Evolutionary conservation across 169 alveolate species (phyloP).

Genomic region (Cryptosporidium sp.): DNA sequence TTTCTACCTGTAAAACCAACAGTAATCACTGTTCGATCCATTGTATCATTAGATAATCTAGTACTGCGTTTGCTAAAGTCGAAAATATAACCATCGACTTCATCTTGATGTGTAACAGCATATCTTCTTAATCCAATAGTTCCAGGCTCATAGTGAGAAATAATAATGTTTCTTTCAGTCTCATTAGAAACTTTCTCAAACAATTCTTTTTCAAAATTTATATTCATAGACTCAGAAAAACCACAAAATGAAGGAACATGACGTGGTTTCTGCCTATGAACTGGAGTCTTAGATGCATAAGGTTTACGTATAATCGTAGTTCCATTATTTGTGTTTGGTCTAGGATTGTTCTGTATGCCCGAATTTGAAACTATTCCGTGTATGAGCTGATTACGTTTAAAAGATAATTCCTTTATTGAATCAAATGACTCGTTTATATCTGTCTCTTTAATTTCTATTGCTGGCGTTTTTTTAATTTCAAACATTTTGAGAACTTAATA

Average conservation of each 20-base stretch:
- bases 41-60: conserved; percentile 63
- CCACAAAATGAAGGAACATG: conserved; percentile 74
- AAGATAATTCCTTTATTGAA: conserved; percentile 21
- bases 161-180: conserved; percentile 52
- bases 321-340: conserved; percentile 13
- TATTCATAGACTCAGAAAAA: conserved; percentile 28
- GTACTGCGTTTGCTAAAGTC: conserved; percentile 71
- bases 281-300: conserved; percentile 56
- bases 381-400: conserved; percentile 14
- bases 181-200: conserved; percentile 49
- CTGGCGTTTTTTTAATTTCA: conserved; percentile 1
- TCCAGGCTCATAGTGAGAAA: conserved; percentile 67
- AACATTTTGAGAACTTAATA: conserved; percentile 1
- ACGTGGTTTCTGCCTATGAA: conserved; percentile 73
- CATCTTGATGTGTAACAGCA: conserved; percentile 76
- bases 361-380: conserved; percentile 22
- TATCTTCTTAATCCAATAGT: conserved; percentile 68
- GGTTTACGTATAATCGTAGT: conserved; percentile 65
- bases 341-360: not conserved
- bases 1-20: conserved; percentile 75
- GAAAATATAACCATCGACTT: conserved; percentile 70
- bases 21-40: conserved; percentile 72
- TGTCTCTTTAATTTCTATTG: not conserved
- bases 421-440: conserved; percentile 1
- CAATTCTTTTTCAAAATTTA: conserved; percentile 53